Evolutionary conservation across 2,329 filamentous ascomycete species (phyloP), one percentile per base, ranked within the genome.

Genomic region (Stagonosporopsis chrysanthemi): DNA sequence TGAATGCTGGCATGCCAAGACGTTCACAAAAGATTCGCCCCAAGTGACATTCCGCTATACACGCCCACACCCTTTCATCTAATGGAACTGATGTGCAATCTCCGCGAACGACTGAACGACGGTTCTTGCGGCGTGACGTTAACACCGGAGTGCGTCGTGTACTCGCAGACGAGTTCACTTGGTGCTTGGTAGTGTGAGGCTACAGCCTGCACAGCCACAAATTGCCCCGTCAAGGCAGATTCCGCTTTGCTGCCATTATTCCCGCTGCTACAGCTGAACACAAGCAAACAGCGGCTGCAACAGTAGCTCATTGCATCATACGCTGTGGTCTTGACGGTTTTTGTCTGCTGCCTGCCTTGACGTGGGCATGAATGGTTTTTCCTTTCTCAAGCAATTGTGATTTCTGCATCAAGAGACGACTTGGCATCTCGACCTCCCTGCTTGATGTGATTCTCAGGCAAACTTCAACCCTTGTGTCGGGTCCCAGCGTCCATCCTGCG

Each of bases 401-500:
- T 6, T 17, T 14, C 11, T 39, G 36, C n/a, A 17, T 23, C 17
- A 1, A 39, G 6, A 39, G 19, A 17, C 8, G 4, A 12, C 19
- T 12, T 19, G 11, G 4, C 8, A 12, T 23, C 17, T 39, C n/a
- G 12, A 39, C 17, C 11, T 19, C 19, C 17, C 5, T 11, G 17
- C 36, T 23, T 22, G 1, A 19, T 12, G 19, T 9, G 3, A 14
- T 5, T 3, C 29, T 57, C 38, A 78, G 59, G 71, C 75, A 70
- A 78, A 78, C 47, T 77, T 76, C 49, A 78, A 58, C 6, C 75
- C 75, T 50, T 77, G 67, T 1, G 70, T 64, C 35, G 75, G 74
- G 61, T 78, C 76, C 76, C 75, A 77, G n/a, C 75, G 69, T 38
- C 68, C 74, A 56, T 75, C 72, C 40, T 75, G 70, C 24, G 71